Conservation (phyloP, 2,329 filamentous ascomycete genomes). For the Diaporthe citrichinensis region DNA sequence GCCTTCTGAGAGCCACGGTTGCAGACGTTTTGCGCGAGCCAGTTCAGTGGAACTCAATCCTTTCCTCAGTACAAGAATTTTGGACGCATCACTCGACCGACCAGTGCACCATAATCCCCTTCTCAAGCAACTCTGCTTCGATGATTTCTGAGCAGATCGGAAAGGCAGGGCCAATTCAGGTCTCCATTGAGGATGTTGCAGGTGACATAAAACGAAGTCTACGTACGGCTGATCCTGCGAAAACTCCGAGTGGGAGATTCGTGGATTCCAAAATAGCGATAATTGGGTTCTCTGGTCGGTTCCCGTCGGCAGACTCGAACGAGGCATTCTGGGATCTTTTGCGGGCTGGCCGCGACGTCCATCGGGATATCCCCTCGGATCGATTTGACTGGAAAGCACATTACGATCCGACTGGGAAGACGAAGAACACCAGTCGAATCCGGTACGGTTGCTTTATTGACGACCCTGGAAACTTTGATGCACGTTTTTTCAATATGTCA, state of each 20-base stretch:
- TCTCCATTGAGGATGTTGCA: slow-evolving; percentile 6
- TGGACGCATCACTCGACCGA: slow-evolving; percentile 1
- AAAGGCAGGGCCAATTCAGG: not conserved
- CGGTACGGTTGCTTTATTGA: slow-evolving; percentile 52
- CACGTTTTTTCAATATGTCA: slow-evolving; percentile 40
- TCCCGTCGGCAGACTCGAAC: slow-evolving; percentile 9
- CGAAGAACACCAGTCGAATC: slow-evolving; percentile 73
- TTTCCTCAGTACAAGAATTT: slow-evolving; percentile 1
- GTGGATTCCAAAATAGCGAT: slow-evolving; percentile 22
- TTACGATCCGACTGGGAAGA: slow-evolving; percentile 42
- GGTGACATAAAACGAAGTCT: slow-evolving; percentile 4
- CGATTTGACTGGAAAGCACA: slow-evolving; percentile 42
- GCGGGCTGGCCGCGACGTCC: slow-evolving; percentile 46
- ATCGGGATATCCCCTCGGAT: slow-evolving; percentile 36
- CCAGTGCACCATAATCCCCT: slow-evolving; percentile 2
- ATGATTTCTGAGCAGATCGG: not conserved
- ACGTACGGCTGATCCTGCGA: not conserved
- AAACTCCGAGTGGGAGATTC: not conserved
- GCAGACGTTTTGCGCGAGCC: slow-evolving; percentile 6
- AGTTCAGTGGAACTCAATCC: slow-evolving; percentile 10
- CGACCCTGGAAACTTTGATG: slow-evolving; percentile 34
- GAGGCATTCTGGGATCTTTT: slow-evolving; percentile 34
- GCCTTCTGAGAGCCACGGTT: not conserved
- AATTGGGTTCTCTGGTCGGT: slow-evolving; percentile 16
- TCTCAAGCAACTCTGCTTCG: not conserved